phyloP scores from a whole-genome alignment of 2,329 filamentous ascomycete genomes.

The Aspergillus pseudoglaucus region DNA sequence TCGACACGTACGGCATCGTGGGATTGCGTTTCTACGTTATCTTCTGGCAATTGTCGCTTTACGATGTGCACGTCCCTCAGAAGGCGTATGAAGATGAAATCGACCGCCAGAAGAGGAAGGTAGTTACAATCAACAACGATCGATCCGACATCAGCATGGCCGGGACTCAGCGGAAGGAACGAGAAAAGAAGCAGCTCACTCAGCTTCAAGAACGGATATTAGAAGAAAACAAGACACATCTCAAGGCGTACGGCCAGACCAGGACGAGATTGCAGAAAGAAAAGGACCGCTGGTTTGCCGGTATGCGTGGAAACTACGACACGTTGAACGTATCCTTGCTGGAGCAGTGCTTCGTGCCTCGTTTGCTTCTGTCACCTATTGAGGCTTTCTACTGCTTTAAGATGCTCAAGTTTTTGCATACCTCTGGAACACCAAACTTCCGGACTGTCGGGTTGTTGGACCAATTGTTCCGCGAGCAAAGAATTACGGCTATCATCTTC shows the following conservation, averaged over 20 bases:
- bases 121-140: slow-evolving; percentile 62
- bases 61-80: slow-evolving; percentile 71
- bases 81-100: slow-evolving; percentile 73
- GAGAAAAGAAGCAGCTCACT: slow-evolving; percentile 62
- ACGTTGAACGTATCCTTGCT: slow-evolving; percentile 69
- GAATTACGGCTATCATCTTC: slow-evolving; percentile 76
- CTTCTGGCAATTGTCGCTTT: slow-evolving; percentile 85
- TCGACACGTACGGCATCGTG: slow-evolving; percentile 61
- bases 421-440: slow-evolving; percentile 77
- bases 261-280: slow-evolving; percentile 66
- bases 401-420: slow-evolving; percentile 81
- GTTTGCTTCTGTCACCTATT: slow-evolving; percentile 71
- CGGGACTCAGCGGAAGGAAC: slow-evolving; percentile 60
- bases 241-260: slow-evolving; percentile 60
- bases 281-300: slow-evolving; percentile 71
- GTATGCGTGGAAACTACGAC: slow-evolving; percentile 57
- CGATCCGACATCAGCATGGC: slow-evolving; percentile 65
- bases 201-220: slow-evolving; percentile 63
- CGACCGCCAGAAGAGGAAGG: slow-evolving; percentile 59
- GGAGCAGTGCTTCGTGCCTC: slow-evolving; percentile 87
- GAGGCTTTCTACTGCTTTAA: slow-evolving; percentile 86
- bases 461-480: slow-evolving; percentile 74
- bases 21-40: slow-evolving; percentile 77
- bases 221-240: slow-evolving; percentile 66
- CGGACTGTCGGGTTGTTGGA: slow-evolving; percentile 77